These are phyloP conservation scores for Staphylotrichum longicolle DNA, from an alignment of 495 filamentous ascomycete genomes.

Conservation along the genomic window DNA sequence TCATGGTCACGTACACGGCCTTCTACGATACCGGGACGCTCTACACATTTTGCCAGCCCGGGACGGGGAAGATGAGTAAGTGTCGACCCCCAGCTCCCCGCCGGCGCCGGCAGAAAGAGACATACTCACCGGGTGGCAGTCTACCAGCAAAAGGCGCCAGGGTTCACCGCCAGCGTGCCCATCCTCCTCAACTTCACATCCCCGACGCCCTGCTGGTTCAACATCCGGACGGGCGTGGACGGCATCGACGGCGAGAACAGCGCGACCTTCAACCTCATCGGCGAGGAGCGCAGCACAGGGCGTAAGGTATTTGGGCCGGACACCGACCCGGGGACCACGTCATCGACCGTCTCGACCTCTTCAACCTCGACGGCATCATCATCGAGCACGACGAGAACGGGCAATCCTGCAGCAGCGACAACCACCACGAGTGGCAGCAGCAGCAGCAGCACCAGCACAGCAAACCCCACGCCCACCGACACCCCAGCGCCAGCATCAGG, in stretches of 20 bases:
- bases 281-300: conserved; percentile 5
- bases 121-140: background rate
- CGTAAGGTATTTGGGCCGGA: background rate
- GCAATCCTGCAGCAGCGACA: background rate
- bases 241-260: background rate
- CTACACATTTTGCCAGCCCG: conserved; percentile 14
- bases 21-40: background rate
- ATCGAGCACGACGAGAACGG: background rate
- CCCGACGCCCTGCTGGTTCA: conserved; percentile 12
- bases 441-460: background rate
- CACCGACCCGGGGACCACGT: background rate
- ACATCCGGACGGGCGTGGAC: background rate
- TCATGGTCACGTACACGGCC: conserved; percentile 14
- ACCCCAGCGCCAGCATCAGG: background rate
- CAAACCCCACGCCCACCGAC: background rate
- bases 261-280: conserved; percentile 7
- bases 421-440: no score
- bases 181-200: conserved; percentile 17
- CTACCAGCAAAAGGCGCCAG: conserved; percentile 8
- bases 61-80: background rate
- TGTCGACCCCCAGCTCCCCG: background rate
- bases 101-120: background rate
- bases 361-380: background rate
- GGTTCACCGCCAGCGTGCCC: conserved; percentile 9
- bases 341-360: background rate